phyloP scores from a whole-genome alignment of 2,329 filamentous ascomycete genomes.

The Aspergillus fructus region DNA sequence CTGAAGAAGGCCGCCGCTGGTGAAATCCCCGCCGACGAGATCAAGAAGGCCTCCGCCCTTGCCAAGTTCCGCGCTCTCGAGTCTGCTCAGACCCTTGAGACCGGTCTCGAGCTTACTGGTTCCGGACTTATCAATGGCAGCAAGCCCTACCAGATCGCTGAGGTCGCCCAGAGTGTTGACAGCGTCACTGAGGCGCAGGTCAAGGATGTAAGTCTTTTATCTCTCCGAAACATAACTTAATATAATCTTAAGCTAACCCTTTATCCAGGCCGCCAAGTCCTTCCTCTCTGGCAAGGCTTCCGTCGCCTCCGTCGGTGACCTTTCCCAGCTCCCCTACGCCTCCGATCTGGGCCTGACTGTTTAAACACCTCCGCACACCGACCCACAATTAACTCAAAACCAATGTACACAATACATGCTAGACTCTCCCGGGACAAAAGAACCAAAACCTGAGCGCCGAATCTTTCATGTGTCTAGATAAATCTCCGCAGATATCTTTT shows the following conservation, averaged over 20 bases:
- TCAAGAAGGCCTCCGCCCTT: constrained; percentile 86
- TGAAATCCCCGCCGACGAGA: constrained; percentile 75
- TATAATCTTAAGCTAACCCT: constrained; percentile 18
- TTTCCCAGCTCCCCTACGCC: constrained; percentile 86
- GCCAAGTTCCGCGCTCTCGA: constrained; percentile 93
- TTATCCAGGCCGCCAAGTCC: constrained; percentile 74
- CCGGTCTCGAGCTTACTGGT: constrained; percentile 79
- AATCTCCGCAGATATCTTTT: constrained; percentile 36
- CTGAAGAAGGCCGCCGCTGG: constrained; percentile 79
- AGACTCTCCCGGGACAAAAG: constrained; percentile 33
- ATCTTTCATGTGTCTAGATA: constrained; percentile 37
- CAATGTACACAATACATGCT: constrained; percentile 37
- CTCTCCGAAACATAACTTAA: background rate
- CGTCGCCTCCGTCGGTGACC: constrained; percentile 85
- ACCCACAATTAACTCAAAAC: background rate
- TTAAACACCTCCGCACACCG: constrained; percentile 54
- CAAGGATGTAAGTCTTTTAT: constrained; percentile 67
- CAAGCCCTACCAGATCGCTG: constrained; percentile 80
- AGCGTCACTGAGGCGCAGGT: constrained; percentile 80
- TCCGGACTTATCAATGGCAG: constrained; percentile 77
- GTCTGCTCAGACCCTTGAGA: constrained; percentile 72
- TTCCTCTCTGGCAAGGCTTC: constrained; percentile 86
- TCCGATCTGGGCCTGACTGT: constrained; percentile 92
- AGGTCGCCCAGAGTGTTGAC: constrained; percentile 75
- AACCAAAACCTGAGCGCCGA: constrained; percentile 22